Evolutionary conservation across 1,284 basidiomycete genomes (phyloP), one percentile per base, ranked within the genome.

Genomic region (Moesziomyces sp.): DNA sequence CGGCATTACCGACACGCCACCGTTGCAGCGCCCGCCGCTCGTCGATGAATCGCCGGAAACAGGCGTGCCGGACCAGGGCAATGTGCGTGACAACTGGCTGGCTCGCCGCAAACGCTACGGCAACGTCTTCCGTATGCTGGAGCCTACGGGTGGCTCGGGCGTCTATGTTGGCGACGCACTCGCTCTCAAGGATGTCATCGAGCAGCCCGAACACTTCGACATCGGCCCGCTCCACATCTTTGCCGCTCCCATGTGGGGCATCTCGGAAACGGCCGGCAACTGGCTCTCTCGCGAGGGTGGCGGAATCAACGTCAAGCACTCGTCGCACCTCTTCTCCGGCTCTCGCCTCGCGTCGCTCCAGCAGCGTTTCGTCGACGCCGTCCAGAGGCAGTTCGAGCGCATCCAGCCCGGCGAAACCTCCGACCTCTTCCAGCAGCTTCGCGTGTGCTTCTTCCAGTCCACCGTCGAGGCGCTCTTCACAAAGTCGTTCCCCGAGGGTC

Each of bases 381-480:
- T 33, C 1, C 9, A 16, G 3, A 16, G 30, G 11, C 38, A 49
- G n/a, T 10, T 63, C 2, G 50, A 58, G 33, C 16, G 5, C 3
- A 9, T 64, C 0, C 4, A 46, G 38, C 10, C 10, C 16, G 62
- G 46, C 0, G 23, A 13, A 0, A 52, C 40, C 10, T 24, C n/a
- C 1, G 54, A 63, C 30, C 16, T 65, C 35, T 52, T 43, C 16
- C 14, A 11, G 16, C 16, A 51, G 23, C 42, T 40, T 1, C 46
- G 44, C 16, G 52, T 54, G 21, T 2, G 10, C 9, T 51, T 55
- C 26, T 65, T 58, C 40, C 26, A 58, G 33, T 52, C 63, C 14
- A 65, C 63, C 7, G 24, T 65, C 40, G 48, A 65, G 33, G 56
- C 63, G n/a, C 30, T 65, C 3, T 65, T 65, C 26, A 55, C 57